phyloP scores from a whole-genome alignment of 768 basidiomycete genomes.

The Podaxis mareebaensis region DNA sequence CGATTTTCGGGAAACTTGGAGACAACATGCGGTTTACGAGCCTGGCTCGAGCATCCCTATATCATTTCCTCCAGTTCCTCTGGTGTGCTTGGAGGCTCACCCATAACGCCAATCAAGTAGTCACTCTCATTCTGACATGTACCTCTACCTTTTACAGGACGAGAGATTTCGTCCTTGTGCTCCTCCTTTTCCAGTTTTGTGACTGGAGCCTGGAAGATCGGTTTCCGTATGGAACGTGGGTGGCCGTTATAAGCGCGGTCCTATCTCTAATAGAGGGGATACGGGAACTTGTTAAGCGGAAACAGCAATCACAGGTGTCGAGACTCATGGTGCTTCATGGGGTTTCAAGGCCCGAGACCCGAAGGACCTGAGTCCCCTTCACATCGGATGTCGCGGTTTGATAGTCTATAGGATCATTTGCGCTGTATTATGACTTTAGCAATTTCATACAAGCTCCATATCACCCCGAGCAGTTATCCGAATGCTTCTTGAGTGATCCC shows the following conservation, averaged over 20 bases:
- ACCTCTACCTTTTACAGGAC: not conserved
- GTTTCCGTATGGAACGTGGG: not conserved
- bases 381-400: not conserved
- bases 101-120: not conserved
- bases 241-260: not conserved
- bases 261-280: not conserved
- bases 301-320: not conserved
- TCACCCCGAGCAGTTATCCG: not conserved
- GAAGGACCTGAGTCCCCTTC: not conserved
- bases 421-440: not conserved
- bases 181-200: not conserved
- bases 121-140: not conserved
- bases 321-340: not conserved
- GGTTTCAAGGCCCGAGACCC: not conserved
- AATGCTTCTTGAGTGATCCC: constrained; percentile 15
- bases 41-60: not conserved
- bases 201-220: not conserved
- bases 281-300: not conserved
- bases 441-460: not conserved
- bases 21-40: not conserved
- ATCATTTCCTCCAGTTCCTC: not conserved
- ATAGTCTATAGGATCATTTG: not conserved
- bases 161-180: not conserved
- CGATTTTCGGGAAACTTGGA: not conserved
- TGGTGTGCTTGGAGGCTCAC: not conserved